Percentiles rank a stretch among this genome's conserved stretches.
phyloP scores from a whole-genome alignment of 305 asterid species.

The Petunia hybrid region DNA sequence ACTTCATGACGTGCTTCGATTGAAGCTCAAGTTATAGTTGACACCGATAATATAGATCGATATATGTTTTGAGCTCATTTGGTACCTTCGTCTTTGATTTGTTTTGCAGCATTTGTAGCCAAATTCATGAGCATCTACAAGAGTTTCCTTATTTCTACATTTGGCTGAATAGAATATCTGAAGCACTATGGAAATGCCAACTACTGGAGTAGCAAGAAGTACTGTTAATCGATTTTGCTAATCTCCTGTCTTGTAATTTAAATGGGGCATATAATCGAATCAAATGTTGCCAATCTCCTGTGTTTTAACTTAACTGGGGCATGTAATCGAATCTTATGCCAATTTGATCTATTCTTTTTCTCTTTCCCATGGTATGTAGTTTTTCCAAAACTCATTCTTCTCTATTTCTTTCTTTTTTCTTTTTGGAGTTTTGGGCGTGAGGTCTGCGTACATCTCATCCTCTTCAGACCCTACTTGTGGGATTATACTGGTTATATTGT shows the following conservation, averaged over 20 bases:
- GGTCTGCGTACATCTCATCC: no score
- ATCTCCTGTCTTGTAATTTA: background rate
- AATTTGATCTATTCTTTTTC: no score
- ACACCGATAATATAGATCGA: background rate
- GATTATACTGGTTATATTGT: no score
- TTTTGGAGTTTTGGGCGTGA: no score
- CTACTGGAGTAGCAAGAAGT: background rate
- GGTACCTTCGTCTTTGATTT: conserved; percentile 33
- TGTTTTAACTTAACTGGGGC: no score
- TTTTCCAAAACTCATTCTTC: no score
- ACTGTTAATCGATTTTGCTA: background rate
- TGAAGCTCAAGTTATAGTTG: background rate
- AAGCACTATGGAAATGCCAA: background rate
- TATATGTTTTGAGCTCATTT: background rate
- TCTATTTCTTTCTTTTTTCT: no score
- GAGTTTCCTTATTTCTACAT: conserved; percentile 88
- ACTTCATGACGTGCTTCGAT: background rate
- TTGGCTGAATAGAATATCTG: conserved; percentile 65
- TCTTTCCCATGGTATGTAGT: no score
- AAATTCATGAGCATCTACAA: conserved; percentile 98
- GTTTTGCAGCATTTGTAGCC: conserved; percentile 94
- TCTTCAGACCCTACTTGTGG: no score
- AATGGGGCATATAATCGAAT: background rate
- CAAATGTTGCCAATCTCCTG: no score
- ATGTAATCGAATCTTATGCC: no score